These are phyloP conservation scores for Candida morakotiae DNA, from an alignment of 805 yeast genomes.

Conservation along the genomic window DNA sequence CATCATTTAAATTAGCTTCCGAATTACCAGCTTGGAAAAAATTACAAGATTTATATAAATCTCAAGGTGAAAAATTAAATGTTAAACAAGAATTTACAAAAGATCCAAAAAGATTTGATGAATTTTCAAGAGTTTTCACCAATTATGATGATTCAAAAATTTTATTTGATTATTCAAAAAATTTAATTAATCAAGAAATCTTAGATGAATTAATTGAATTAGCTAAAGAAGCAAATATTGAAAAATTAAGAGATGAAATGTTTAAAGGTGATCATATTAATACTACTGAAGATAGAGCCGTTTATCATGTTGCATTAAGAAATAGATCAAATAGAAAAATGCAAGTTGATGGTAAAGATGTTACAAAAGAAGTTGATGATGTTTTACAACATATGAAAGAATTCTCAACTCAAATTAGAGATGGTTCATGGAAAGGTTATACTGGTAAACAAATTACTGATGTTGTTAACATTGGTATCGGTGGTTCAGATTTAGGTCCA, in stretches of 20 bases:
- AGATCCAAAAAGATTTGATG: conserved; percentile 72
- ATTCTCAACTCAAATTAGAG: conserved; percentile 83
- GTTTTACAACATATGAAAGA: conserved; percentile 96
- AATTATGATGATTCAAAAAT: conserved; percentile 88
- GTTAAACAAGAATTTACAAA: conserved; percentile 73
- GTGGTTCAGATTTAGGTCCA: conserved; percentile 98
- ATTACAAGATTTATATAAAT: conserved; percentile 66
- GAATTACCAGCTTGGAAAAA: conserved; percentile 84
- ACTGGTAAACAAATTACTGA: conserved; percentile 92
- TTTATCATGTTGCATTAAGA: conserved; percentile 94
- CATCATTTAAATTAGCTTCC: conserved; percentile 51
- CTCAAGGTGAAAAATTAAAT: conserved; percentile 65
- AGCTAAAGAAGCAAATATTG: conserved; percentile 89
- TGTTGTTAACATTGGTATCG: conserved; percentile 96
- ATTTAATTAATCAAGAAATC: conserved; percentile 84
- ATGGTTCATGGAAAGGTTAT: conserved; percentile 96
- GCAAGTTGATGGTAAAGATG: conserved; percentile 86
- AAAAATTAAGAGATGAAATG: conserved; percentile 82
- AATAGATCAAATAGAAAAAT: conserved; percentile 81
- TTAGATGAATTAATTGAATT: conserved; percentile 61
- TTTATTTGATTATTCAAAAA: conserved; percentile 93
- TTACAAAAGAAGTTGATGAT: conserved; percentile 84
- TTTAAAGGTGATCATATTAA: conserved; percentile 92
- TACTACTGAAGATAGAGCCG: conserved; percentile 95
- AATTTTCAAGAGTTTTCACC: conserved; percentile 70